Conservation (phyloP, 75 land plant genomes). For the Pinus taeda region DNA sequence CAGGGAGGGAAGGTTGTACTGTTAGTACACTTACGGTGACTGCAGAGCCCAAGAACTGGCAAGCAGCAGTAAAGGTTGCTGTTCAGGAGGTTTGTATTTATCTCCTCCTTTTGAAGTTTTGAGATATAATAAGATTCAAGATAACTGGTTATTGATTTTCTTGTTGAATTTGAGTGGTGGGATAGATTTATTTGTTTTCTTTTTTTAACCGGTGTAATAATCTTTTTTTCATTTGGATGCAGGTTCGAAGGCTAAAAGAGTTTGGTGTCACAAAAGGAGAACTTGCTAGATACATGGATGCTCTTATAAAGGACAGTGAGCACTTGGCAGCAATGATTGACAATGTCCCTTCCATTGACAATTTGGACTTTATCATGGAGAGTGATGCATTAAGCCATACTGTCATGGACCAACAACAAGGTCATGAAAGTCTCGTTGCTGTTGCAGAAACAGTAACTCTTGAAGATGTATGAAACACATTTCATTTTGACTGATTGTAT, state of each 20-base stretch:
- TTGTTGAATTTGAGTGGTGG: background rate
- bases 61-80: constrained; percentile 91
- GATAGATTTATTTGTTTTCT: background rate
- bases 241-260: constrained; percentile 97
- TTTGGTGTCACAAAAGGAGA: constrained; percentile 98
- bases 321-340: constrained; percentile 98
- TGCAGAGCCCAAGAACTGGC: constrained; percentile 92
- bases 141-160: background rate
- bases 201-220: background rate
- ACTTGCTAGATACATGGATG: constrained; percentile 87
- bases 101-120: background rate
- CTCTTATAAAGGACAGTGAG: constrained; percentile 93
- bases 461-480: constrained; percentile 68
- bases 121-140: background rate
- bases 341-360: constrained; percentile 94
- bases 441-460: constrained; percentile 93
- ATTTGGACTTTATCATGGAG: constrained; percentile 98
- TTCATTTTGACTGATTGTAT: constrained; percentile 8
- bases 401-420: constrained; percentile 97
- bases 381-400: constrained; percentile 97
- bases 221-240: constrained; percentile 14
- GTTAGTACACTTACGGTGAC: constrained; percentile 97
- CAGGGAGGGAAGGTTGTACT: constrained; percentile 98
- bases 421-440: constrained; percentile 86
- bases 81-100: constrained; percentile 83